Conservation (phyloP, 225 moss, liverwort and hornwort genomes). For the Antitrichia curtipendula region DNA sequence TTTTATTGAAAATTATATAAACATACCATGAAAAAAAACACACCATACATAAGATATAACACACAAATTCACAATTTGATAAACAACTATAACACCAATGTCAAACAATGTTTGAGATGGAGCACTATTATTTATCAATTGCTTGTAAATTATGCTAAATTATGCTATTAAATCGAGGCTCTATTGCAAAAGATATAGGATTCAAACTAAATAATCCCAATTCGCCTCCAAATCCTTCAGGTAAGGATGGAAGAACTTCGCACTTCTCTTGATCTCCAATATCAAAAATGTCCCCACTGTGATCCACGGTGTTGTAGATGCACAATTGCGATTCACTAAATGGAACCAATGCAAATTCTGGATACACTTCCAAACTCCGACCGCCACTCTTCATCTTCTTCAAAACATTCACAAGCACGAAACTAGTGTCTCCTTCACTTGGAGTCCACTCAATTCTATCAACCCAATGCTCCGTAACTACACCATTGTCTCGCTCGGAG, state of each 20-base stretch:
- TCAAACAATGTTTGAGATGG: neutral
- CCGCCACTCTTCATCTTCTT: neutral
- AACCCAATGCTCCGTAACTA: neutral
- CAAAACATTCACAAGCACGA: neutral
- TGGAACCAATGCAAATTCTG: neutral
- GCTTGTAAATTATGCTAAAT: neutral
- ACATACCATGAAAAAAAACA: neutral
- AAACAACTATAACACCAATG: neutral
- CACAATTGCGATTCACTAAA: neutral
- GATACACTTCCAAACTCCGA: neutral
- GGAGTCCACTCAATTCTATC: neutral
- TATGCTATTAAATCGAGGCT: neutral
- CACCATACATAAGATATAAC: fast-evolving
- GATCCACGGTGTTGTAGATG: neutral
- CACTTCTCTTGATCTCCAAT: neutral
- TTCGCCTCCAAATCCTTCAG: neutral
- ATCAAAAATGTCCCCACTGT: neutral
- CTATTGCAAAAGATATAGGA: neutral
- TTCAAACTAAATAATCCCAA: neutral
- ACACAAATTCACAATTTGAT: neutral
- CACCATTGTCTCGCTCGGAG: neutral
- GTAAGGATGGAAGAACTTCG: neutral
- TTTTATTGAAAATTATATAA: neutral
- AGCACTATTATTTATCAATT: neutral
- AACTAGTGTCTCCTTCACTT: neutral